Evolutionary conservation across 345 rosid genomes (phyloP), one percentile per base, ranked within the genome.

Genomic region (Pistacia vera): DNA sequence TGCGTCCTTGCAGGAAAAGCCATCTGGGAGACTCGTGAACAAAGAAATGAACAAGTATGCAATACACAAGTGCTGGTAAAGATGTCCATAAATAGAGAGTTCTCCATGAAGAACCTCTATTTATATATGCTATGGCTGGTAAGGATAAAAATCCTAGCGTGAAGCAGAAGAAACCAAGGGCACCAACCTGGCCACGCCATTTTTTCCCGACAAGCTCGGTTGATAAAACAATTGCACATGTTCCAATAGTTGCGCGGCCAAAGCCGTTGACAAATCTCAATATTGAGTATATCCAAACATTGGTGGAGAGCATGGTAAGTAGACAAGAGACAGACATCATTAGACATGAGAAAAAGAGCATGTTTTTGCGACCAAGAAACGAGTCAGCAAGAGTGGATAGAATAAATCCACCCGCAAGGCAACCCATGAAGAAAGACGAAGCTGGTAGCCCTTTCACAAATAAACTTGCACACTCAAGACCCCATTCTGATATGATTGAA

Each of bases 401-500:
- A 63, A 83, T 25, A 49, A 90, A 20, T 11, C 93, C 93, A 0
- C 96, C 93, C 16, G 84, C 46, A 2, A 91, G 62, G 80, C 90
- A 89, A 2, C 96, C 93, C 57, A 80, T 52, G 84, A 86, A 88
- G 85, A 88, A 91, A 4, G 90, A 83, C 1, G 92, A 85, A 5
- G 92, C 86, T 0, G 96, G 96, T 2, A 91, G 80, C 68, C 88
- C 92, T 16, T 58, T 85, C 73, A 88, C 36, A 64, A 86, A 28
- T 2, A 90, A 80, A 44, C 78, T 82, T 1, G 90, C 73, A 25
- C 93, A 85, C 58, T 88, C 82, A 8, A 91, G 90, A 2, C 62
- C 57, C 90, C 89, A 91, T 61, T 91, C 90, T 1, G 93, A 88
- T 20, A 91, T 78, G 30, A 87, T 77, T 33, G 93, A 81, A 1